Conservation (phyloP, 768 basidiomycete species). For the Lactifluus pinguis region DNA sequence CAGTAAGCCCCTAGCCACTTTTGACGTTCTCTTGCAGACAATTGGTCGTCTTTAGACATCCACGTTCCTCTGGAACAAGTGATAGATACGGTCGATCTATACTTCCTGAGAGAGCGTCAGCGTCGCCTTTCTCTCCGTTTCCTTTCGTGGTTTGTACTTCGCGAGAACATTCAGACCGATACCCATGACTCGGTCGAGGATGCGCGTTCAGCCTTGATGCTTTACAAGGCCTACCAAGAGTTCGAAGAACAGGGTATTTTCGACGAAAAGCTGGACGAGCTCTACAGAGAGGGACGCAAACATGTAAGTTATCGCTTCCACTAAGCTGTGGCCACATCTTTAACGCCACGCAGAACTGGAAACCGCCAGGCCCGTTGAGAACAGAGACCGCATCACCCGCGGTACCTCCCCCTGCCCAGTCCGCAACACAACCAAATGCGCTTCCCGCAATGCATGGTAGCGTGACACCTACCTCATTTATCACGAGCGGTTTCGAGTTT, state of each 20-base stretch:
- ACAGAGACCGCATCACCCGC: constrained; percentile 1
- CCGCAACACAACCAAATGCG: constrained; percentile 12
- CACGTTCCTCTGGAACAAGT: constrained; percentile 94
- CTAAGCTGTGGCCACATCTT: neutral
- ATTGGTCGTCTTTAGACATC: constrained; percentile 51
- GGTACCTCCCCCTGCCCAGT: constrained; percentile 10
- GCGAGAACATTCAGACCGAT: constrained; percentile 86
- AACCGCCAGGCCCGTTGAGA: constrained; percentile 34
- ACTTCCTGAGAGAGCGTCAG: constrained; percentile 72
- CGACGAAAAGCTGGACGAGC: constrained; percentile 79
- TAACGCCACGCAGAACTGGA: constrained; percentile 39
- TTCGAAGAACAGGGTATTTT: constrained; percentile 71
- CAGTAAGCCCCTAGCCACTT: constrained; percentile 45
- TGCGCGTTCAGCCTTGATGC: constrained; percentile 71
- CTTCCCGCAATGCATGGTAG: constrained; percentile 15
- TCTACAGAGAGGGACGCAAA: constrained; percentile 71
- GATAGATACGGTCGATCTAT: constrained; percentile 96
- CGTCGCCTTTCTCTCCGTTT: constrained; percentile 88
- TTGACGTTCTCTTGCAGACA: neutral
- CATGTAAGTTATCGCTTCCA: constrained; percentile 39
- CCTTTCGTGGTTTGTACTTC: constrained; percentile 88
- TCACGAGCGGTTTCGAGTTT: constrained; percentile 9
- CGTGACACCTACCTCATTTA: constrained; percentile 9
- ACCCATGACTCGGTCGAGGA: constrained; percentile 99
- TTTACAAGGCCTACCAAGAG: constrained; percentile 75